Percentiles rank a stretch among this genome's conserved stretches.
phyloP scores from a whole-genome alignment of 805 yeast species.

The Candida suzukii region DNA sequence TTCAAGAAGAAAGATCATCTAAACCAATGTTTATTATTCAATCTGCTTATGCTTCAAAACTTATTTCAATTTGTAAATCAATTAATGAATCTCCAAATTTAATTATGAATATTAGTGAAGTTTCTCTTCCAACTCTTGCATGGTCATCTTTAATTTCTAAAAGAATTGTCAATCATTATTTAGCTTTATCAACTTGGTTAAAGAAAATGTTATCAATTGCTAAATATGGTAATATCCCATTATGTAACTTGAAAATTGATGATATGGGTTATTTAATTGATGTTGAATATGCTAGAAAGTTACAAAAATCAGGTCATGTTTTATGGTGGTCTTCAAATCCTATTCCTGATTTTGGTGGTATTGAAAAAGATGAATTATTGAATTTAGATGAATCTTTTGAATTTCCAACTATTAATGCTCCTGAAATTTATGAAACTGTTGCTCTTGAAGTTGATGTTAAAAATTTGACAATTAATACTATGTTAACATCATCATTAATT shows the following conservation, averaged over 20 bases:
- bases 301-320: slow-evolving; percentile 57
- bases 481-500: slow-evolving; percentile 74
- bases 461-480: slow-evolving; percentile 79
- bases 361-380: slow-evolving; percentile 49
- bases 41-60: slow-evolving; percentile 50
- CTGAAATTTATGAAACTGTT: slow-evolving; percentile 75
- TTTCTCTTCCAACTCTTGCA: slow-evolving; percentile 63
- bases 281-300: slow-evolving; percentile 74
- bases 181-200: slow-evolving; percentile 70
- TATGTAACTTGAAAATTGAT: slow-evolving; percentile 78
- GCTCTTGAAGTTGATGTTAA: slow-evolving; percentile 71
- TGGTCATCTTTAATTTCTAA: slow-evolving; percentile 72
- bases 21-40: slow-evolving; percentile 64
- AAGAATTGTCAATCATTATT: slow-evolving; percentile 60
- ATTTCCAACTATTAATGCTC: slow-evolving; percentile 65
- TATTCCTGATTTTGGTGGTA: slow-evolving; percentile 79
- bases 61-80: slow-evolving; percentile 39
- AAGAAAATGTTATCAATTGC: slow-evolving; percentile 59
- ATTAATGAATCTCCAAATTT: slow-evolving; percentile 56
- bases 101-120: slow-evolving; percentile 50
- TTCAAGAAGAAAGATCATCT: slow-evolving; percentile 62
- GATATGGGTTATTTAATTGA: slow-evolving; percentile 77
- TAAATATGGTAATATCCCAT: slow-evolving; percentile 70
- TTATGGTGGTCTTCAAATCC: slow-evolving; percentile 92
- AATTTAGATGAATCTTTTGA: slow-evolving; percentile 47